Evolutionary conservation across 1,284 basidiomycete genomes (phyloP).

Genomic region (Ceratobasidium sp.): DNA sequence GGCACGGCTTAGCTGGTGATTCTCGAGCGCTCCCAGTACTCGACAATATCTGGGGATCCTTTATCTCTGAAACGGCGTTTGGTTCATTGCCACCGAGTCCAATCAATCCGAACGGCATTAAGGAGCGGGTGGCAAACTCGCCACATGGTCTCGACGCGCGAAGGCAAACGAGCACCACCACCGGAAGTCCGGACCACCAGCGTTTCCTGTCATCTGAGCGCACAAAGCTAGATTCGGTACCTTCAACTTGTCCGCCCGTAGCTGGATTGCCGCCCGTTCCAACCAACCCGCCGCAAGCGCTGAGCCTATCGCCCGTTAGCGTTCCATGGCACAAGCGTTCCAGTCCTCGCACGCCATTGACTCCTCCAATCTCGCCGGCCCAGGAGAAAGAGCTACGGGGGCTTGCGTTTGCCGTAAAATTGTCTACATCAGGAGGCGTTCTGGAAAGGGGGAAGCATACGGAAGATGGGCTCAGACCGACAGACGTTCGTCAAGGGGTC

Average conservation of each 20-base stretch:
- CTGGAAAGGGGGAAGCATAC: not conserved
- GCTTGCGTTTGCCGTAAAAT: not conserved
- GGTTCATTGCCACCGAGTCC: constrained; percentile 24
- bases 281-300: not conserved
- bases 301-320: not conserved
- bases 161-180: not conserved
- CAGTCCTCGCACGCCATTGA: not conserved
- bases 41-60: constrained; percentile 38
- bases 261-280: constrained; percentile 11
- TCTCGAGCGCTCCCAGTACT: constrained; percentile 32
- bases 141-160: not conserved
- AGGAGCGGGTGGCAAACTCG: not conserved
- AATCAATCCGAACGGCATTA: not conserved
- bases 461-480: not conserved
- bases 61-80: constrained; percentile 37
- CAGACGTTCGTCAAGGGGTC: not conserved
- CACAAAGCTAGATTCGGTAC: not conserved
- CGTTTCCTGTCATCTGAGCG: not conserved
- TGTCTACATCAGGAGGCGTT: not conserved
- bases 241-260: constrained; percentile 4
- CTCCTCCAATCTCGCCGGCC: constrained; percentile 27
- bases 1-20: constrained; percentile 18
- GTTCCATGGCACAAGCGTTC: constrained; percentile 10
- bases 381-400: constrained; percentile 7
- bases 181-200: not conserved